A percentile compares a stretch with the other conserved stretches of the same genome.
Conservation (phyloP, 176 grass and related monocot genomes). For the Rhynchospora pubera region DNA sequence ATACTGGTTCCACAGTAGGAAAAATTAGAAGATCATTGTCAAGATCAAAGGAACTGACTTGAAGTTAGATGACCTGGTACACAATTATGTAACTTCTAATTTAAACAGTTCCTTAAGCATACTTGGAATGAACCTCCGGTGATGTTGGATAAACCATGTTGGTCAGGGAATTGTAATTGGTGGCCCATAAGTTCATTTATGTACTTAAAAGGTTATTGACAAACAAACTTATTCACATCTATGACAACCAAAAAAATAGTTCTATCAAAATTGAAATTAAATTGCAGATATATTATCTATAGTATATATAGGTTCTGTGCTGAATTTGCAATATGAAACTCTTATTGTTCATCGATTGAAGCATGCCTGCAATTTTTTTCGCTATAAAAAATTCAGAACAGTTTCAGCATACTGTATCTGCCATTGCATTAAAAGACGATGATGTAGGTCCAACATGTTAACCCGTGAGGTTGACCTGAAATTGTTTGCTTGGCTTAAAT, state of each 20-base stretch:
- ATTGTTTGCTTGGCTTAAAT: too few relatives aligned
- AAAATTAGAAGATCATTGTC: conserved; percentile 85
- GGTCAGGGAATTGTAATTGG: too few relatives aligned
- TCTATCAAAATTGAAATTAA: too few relatives aligned
- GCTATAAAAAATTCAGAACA: background rate
- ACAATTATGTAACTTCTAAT: too few relatives aligned
- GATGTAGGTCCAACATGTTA: too few relatives aligned
- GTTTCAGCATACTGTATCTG: background rate
- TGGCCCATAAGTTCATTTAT: background rate
- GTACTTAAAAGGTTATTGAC: background rate
- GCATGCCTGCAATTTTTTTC: background rate
- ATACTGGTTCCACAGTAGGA: conserved; percentile 89
- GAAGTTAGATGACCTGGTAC: conserved; percentile 25
- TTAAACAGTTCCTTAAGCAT: too few relatives aligned
- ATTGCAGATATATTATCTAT: too few relatives aligned
- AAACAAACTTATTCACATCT: background rate
- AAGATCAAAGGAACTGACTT: conserved; percentile 50
- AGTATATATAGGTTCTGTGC: background rate
- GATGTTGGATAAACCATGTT: too few relatives aligned
- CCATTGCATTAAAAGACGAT: too few relatives aligned
- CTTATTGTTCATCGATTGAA: background rate
- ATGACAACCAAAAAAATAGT: background rate
- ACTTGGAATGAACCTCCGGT: too few relatives aligned
- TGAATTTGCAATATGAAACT: background rate
- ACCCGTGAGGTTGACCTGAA: too few relatives aligned